Evolutionary conservation across 2,329 filamentous ascomycete genomes (phyloP), one percentile per base, ranked within the genome.

Genomic region (Chrysosporium queenslandicum): DNA sequence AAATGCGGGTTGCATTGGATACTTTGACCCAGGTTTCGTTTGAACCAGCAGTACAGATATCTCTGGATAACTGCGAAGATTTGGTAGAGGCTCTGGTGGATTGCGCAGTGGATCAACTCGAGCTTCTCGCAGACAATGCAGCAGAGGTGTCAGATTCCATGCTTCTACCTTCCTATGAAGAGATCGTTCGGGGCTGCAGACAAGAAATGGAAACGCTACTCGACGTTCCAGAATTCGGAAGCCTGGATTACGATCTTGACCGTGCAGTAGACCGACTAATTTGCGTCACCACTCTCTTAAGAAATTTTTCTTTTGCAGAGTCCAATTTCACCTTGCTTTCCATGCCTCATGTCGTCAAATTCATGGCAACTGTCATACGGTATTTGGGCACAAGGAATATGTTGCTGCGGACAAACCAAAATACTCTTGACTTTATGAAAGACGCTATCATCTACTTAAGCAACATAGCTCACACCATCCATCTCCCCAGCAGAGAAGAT

Each of bases 391-490:
- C 90, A 3, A 84, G 89, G 12, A 88, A 88, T 60, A 87, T 91
- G 77, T 77, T 97, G 27, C 72, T 97, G 39, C 82, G 88, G 36
- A 87, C 83, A 2, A 79, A 92, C 58, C 76, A 79, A 63, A 95
- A 96, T 68, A 92, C 86, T 0, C 74, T 96, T 58, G 92, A 98
- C 68, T 91, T 97, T 62, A 94, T 96, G 87, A 98, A 98, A 70
- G 92, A 98, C 66, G 75, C 89, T 27, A 81, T 97, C 53, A 84
- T 88, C 14, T 82, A 94, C 59, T 75, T 98, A 51, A 96, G 91
- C 53, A 97, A 98, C 66, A 81, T 94, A 45, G 83, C 89, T 6
- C 81, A 86, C 43, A 79, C 81, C 8, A 79, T 97, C 49, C 85
- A 91, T 63, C 75, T 98, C 36, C 85, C 89, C 1, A 85, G 85